Evolutionary conservation across 352 stramenopile species (phyloP), one percentile per base, ranked within the genome.

Genomic region (Phytophthora sansomeana): DNA sequence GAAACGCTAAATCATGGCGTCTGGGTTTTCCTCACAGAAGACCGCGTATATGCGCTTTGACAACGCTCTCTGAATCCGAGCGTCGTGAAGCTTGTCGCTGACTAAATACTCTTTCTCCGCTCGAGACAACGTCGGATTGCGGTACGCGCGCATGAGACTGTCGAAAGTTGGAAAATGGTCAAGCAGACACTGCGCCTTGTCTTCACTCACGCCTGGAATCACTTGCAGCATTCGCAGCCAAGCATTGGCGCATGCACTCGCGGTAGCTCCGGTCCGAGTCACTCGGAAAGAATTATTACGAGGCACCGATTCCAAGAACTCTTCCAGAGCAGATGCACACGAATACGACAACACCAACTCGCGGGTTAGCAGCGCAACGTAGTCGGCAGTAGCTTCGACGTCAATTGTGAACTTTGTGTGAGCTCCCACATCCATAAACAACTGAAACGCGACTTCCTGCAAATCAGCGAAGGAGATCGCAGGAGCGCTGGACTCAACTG

Each of bases 171-270:
- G 84, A 29, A 85, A 93, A 42, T 85, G 69, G 48, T 90, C 63
- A 10, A 91, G 17, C 21, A 93, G 67, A 42, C 70, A 77, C 63
- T 93, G 84, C 19, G 84, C 84, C 14, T 85, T 85, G 65, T 85
- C 80, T 55, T 91, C 84, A 49, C 84, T 93, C 30, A 91, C 80
- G 11, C 80, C 75, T 5, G 84, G 84, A n/a, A 93, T 82, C 19
- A 89, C 83, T 60, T 90, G 84, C 16, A 93, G 75, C 84, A 93
- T 93, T n/a, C 82, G 84, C 11, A 93, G 65, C 84, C 84, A 93
- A 24, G 80, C 63, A 33, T 91, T 93, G 5, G 78, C 74, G 50
- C 75, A 81, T 1, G 19, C 41, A 59, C 86, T 91, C 10, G 61
- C 63, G 38, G 77, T 91, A 11, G 39, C 80, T 5, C 82, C 82